These are phyloP conservation scores for Diutina catenulata DNA, from an alignment of 1,139 yeast species.

Conservation along the genomic window DNA sequence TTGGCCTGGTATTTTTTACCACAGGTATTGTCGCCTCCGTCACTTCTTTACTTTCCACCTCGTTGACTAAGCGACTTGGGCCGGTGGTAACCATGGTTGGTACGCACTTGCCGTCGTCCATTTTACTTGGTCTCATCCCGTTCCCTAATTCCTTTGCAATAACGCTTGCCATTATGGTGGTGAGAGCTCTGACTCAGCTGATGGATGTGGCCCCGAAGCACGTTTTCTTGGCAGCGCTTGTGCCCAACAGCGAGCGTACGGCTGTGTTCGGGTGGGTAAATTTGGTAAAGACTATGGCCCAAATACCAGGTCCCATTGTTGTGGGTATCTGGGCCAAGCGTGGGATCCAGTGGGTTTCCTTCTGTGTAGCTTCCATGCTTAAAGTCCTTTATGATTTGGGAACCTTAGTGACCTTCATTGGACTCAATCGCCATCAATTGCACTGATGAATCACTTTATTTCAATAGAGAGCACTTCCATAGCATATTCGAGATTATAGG, in stretches of 20 bases:
- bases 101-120: constrained; percentile 33
- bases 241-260: constrained; percentile 24
- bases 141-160: constrained; percentile 18
- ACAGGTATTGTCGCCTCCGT: constrained; percentile 29
- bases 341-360: constrained; percentile 27
- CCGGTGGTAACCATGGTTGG: constrained; percentile 33
- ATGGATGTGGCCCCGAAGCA: constrained; percentile 38
- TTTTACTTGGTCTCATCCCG: constrained; percentile 26
- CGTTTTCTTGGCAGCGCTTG: constrained; percentile 28
- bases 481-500: no score
- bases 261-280: constrained; percentile 31
- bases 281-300: constrained; percentile 29
- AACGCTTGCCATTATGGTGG: constrained; percentile 20
- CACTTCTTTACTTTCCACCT: constrained; percentile 30
- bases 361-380: constrained; percentile 26
- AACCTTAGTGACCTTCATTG: constrained; percentile 21
- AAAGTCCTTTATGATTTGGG: constrained; percentile 31
- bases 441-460: constrained; percentile 11
- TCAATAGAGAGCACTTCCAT: no score
- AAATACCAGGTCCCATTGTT: constrained; percentile 26
- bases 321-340: constrained; percentile 23
- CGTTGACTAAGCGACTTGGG: constrained; percentile 30
- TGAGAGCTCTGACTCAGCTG: constrained; percentile 26
- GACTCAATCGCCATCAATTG: constrained; percentile 16
- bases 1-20: constrained; percentile 28